Evolutionary conservation across 257 asterid species (phyloP), one percentile per base, ranked within the genome.

Genomic region (Ilex asprella): DNA sequence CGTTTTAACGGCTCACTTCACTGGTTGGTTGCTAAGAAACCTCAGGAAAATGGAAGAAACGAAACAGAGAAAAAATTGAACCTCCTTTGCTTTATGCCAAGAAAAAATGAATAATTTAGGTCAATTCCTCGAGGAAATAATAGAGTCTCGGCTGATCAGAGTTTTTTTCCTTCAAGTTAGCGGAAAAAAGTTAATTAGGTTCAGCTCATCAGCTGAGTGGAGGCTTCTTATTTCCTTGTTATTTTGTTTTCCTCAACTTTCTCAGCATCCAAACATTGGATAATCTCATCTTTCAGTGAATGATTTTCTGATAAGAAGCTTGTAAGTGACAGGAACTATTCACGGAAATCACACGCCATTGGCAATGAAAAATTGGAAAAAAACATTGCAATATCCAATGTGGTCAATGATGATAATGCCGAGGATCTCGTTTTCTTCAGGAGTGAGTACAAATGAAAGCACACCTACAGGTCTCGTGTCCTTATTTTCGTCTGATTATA

Each of bases 391-490:
- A 50, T 58, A 44, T 70, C 62, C 68, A 30, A 64, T 41, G 58
- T 43, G 72, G 63, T 41, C 67, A 47, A 59, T 58, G 5, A 59
- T 58, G 27, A 14, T 53, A 69, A 55, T 66, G 81, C 53, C 59
- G 61, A 73, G 63, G 67, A 75, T 78, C 63, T 67, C 71, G 43
- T 83, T 65, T 80, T 85, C 97, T 64, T 65, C 84, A 1, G 88
- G 73, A 63, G 74, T 65, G 27, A 35, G 21, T 55, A 75, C 32
- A 31, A 67, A 60, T 69, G 92, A 57, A 76, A 73, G 52, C 56
- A 72, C 67, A 57, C 58, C 84, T 2, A 65, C 84, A 75, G 97
- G 95, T 85, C 44, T 74, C 30, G 66, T 66, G 43, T 6, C 32
- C 21, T 49, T 61, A 44, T 58, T 50, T 43, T 5, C 47, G 31